Conservation (phyloP, 768 basidiomycete genomes). For the Gloeophyllum trabeum region DNA sequence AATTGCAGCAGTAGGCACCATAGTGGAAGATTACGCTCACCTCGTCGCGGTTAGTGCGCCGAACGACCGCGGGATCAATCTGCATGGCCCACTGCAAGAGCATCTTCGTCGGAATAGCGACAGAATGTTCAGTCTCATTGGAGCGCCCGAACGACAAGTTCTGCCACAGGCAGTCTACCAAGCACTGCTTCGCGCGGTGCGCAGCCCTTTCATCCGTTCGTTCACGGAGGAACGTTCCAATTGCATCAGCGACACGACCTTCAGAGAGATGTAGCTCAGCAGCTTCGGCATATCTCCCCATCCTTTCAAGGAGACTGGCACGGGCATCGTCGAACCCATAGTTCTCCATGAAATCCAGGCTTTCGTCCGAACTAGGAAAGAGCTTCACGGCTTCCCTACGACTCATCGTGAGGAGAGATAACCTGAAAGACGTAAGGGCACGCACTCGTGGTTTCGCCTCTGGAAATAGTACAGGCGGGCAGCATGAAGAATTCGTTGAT, state of each 20-base stretch:
- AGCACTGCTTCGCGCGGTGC: conserved; percentile 2
- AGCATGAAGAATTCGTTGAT: conserved; percentile 27
- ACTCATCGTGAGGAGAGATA: not conserved
- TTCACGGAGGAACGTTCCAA: not conserved
- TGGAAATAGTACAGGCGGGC: conserved; percentile 36
- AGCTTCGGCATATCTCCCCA: conserved; percentile 34
- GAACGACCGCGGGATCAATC: too few relatives aligned
- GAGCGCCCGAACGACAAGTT: conserved; percentile 29
- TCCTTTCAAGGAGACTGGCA: conserved; percentile 29
- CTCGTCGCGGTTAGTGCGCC: too few relatives aligned
- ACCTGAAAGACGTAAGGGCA: conserved; percentile 1
- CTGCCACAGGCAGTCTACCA: conserved; percentile 25
- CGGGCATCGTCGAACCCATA: conserved; percentile 38
- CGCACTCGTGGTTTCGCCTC: conserved; percentile 20
- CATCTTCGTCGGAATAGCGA: not conserved
- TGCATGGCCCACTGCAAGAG: conserved; percentile 1
- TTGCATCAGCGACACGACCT: conserved; percentile 20
- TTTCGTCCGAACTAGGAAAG: conserved; percentile 40
- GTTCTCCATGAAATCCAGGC: conserved; percentile 44
- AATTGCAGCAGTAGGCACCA: too few relatives aligned
- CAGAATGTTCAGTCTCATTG: not conserved
- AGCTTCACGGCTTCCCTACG: conserved; percentile 33
- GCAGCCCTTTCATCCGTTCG: conserved; percentile 2
- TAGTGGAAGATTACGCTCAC: too few relatives aligned
- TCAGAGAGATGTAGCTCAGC: conserved; percentile 38